A percentile compares a stretch with the other conserved stretches of the same genome.
Conservation (phyloP, 2,329 filamentous ascomycete species). For the Fusarium mangiferae region DNA sequence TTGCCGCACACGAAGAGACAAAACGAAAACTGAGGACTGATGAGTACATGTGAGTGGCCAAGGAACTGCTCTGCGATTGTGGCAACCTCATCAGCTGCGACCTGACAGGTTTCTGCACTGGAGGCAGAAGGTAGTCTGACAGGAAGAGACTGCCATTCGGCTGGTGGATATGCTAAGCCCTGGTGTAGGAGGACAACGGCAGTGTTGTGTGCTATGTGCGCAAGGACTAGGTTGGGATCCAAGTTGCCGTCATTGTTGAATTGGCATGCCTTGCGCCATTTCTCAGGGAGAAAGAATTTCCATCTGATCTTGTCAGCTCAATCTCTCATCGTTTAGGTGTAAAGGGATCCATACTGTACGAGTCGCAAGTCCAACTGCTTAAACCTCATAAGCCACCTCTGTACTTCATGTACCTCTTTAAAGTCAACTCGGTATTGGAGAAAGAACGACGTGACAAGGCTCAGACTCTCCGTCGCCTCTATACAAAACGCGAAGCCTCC, state of each 20-base stretch:
- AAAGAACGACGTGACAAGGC: conserved; percentile 55
- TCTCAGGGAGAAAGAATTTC: conserved; percentile 57
- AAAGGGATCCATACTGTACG: conserved; percentile 46
- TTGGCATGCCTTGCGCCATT: conserved; percentile 54
- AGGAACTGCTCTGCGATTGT: conserved; percentile 26
- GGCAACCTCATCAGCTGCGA: conserved; percentile 26
- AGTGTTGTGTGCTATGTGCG: conserved; percentile 43
- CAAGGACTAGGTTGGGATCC: conserved; percentile 53
- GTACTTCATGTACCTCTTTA: conserved; percentile 49
- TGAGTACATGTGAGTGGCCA: conserved; percentile 3
- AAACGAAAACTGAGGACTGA: conserved; percentile 30
- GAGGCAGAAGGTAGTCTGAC: conserved; percentile 24
- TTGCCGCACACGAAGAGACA: conserved; percentile 33
- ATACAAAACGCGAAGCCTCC: conserved; percentile 57
- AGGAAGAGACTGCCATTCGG: conserved; percentile 27
- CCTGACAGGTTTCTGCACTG: conserved; percentile 32
- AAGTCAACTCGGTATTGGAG: conserved; percentile 54
- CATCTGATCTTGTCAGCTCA: conserved; percentile 49
- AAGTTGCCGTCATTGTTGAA: conserved; percentile 52
- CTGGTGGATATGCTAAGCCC: conserved; percentile 34
- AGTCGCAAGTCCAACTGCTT: conserved; percentile 56
- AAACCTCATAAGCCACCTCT: conserved; percentile 56
- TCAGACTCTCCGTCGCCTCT: conserved; percentile 57
- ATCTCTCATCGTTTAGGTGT: rapidly evolving
- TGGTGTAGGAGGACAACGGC: conserved; percentile 40